Evolutionary conservation across 257 asterid genomes (phyloP), one percentile per base, ranked within the genome.

Genomic region (Fraxinus pennsylvanica): DNA sequence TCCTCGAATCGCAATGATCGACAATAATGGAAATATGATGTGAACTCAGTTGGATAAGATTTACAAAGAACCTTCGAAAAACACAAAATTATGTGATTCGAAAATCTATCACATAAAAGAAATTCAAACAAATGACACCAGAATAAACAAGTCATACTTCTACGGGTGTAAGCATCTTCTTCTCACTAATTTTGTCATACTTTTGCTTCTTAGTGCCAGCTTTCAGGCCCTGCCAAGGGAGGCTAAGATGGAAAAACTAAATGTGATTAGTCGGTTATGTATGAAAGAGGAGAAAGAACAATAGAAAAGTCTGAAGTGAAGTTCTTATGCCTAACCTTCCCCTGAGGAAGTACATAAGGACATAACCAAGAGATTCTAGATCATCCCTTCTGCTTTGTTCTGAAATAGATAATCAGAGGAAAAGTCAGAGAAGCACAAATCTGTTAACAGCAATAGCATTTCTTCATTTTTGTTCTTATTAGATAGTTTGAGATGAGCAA

Each of bases 121-220:
- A 72, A n/a, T 74, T 54, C 59, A 41, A 22, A 30, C 19, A 63
- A 68, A 68, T 25, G 21, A 75, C 43, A 71, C 72, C 33, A 14
- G 71, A 35, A 69, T 67, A 43, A 69, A 79, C 68, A 80, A 83
- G 75, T 35, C 22, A 80, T 89, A 94, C 99, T 87, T 95, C 99
- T 75, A 95, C 84, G 27, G 99, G 94, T 9, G 99, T 95, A 84
- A 88, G 90, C 99, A 95, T 95, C 90, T 95, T 95, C 89, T 93
- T 93, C 90, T 95, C 99, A 72, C 99, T 93, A 85, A 95, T 95
- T 84, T 85, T 90, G 86, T 95, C 99, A 80, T 95, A 95, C 74
- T 95, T 95, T 90, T 95, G 99, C 88, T 95, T 95, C 84, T 95
- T 95, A 22, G 98, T 91, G 79, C 96, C 99, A 79, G 98, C 99